Evolutionary conservation across 306 rosid genomes (phyloP), one percentile per base, ranked within the genome.

Genomic region (Cyclanthera cordifolia): DNA sequence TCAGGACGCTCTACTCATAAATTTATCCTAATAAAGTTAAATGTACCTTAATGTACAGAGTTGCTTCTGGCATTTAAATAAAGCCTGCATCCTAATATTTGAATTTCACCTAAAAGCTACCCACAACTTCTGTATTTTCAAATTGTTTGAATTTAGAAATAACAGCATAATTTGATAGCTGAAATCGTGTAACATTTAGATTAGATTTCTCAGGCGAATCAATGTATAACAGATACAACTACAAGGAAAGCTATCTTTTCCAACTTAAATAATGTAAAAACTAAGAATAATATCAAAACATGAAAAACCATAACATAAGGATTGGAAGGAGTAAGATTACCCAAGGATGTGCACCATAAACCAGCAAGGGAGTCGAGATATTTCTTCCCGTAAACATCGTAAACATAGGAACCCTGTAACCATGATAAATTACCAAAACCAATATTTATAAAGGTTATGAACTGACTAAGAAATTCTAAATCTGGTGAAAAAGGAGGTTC

Each of bases 301-400:
- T 49, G 0, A 15, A 46, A n/a, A 37, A 43, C 68, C 49, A 30
- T 16, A 41, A 68, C 54, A 15, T 23, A 78, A 78, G 14, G 16
- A 25, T 25, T 4, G 19, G 61, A 9, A 57, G 64, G 37, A 43
- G 70, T 64, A 64, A 64, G 52, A 64, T 37, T 39, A 84, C 86
- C 89, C 76, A 84, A 76, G 64, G 95, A 77, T 23, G 95, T 93
- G 88, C 87, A 90, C 99, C 99, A 93, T 53, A 90, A 83, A 77
- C 97, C 95, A 67, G 99, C 96, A 67, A 93, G 95, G 51, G 99
- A 8, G 59, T 93, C 99, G 30, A 93, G 94, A 83, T 93, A 93
- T 76, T 86, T 93, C 79, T 80, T 88, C 78, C 97, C 99, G 47
- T 88, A 73, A 45, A 57, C 61, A 85, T 93, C 95, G 80, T 85